Percentiles rank a stretch among this genome's conserved stretches.
These are phyloP conservation scores for Arachis hypogaea DNA, from an alignment of 306 rosid species.

Conservation along the genomic window DNA sequence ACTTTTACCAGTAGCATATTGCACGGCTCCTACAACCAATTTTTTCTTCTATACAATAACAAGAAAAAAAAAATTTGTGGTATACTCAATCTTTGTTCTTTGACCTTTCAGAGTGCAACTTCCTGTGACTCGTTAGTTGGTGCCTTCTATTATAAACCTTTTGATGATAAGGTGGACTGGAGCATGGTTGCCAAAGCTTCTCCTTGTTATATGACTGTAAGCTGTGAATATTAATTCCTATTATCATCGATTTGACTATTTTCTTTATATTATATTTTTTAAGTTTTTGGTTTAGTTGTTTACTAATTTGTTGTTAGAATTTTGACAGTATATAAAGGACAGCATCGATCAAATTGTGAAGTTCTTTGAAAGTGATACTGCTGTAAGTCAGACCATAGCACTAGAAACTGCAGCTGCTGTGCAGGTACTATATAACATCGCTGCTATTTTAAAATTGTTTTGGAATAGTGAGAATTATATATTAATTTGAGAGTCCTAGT, in stretches of 20 bases:
- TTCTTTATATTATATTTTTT: slow-evolving; percentile 24
- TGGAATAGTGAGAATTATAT: no score
- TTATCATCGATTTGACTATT: neutral
- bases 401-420: slow-evolving; percentile 96
- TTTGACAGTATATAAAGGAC: slow-evolving; percentile 85
- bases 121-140: slow-evolving; percentile 76
- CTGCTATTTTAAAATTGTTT: slow-evolving; percentile 23
- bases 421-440: slow-evolving; percentile 63
- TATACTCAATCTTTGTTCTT: slow-evolving; percentile 33
- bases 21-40: no score
- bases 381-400: slow-evolving; percentile 85
- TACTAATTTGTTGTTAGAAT: slow-evolving; percentile 38
- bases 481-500: no score
- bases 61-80: neutral
- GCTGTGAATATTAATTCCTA: slow-evolving; percentile 35
- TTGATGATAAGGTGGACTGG: slow-evolving; percentile 85
- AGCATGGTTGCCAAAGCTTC: slow-evolving; percentile 96
- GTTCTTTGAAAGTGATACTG: slow-evolving; percentile 75
- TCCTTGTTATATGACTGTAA: slow-evolving; percentile 97
- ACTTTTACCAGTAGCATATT: no score
- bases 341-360: slow-evolving; percentile 75
- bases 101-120: slow-evolving; percentile 82
- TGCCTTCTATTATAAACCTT: slow-evolving; percentile 78
- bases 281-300: slow-evolving; percentile 28
- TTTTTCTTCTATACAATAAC: no score